Evolutionary conservation across 2,329 filamentous ascomycete species (phyloP).

Genomic region (Scytalidium sp.): DNA sequence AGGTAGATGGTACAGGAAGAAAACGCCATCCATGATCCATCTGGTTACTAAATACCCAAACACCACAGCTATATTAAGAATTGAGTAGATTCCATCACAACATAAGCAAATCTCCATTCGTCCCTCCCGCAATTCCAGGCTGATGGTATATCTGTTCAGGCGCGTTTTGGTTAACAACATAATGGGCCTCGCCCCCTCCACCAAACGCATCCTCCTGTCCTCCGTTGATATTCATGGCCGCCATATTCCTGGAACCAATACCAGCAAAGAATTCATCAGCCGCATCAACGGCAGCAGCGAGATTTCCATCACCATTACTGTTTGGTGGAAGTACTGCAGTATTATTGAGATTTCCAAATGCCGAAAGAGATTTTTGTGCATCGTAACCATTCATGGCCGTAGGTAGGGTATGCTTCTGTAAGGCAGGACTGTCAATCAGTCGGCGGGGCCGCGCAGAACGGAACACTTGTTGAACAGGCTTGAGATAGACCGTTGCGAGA

Average conservation of each 20-base stretch:
- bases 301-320: slow-evolving; percentile 39
- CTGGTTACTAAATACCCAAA: slow-evolving; percentile 1
- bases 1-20: not conserved
- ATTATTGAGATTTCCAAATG: slow-evolving; percentile 47
- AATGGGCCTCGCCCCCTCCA: slow-evolving; percentile 50
- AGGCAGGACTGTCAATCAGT: slow-evolving; percentile 77
- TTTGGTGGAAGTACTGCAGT: slow-evolving; percentile 23
- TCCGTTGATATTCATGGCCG: slow-evolving; percentile 65
- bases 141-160: slow-evolving; percentile 73
- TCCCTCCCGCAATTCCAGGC: slow-evolving; percentile 59
- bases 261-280: slow-evolving; percentile 89
- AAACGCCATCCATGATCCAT: slow-evolving; percentile 1
- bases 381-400: slow-evolving; percentile 44
- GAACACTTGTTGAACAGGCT: slow-evolving; percentile 97
- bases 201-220: slow-evolving; percentile 61
- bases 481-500: slow-evolving; percentile 93
- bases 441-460: slow-evolving; percentile 78
- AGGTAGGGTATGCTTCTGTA: slow-evolving; percentile 70
- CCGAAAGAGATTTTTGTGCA: slow-evolving; percentile 57
- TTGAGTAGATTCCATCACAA: slow-evolving; percentile 40
- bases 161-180: slow-evolving; percentile 80
- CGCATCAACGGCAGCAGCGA: slow-evolving; percentile 73
- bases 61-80: not conserved
- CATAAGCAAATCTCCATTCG: slow-evolving; percentile 70
- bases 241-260: slow-evolving; percentile 71